These are phyloP conservation scores for Syzygium jambos DNA, from an alignment of 345 rosid species.

Conservation along the genomic window DNA sequence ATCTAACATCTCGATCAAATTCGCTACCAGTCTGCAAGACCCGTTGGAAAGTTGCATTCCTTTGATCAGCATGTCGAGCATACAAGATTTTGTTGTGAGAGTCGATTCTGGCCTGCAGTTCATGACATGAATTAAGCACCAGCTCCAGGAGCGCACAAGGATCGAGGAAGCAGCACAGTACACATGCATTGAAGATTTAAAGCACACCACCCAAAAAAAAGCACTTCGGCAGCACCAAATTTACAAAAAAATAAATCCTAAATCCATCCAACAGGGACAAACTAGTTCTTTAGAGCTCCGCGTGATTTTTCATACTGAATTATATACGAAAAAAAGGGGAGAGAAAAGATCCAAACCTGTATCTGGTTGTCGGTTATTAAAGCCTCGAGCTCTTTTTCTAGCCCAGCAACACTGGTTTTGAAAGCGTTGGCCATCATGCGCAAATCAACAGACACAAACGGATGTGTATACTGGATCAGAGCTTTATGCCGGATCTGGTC, in stretches of 20 bases:
- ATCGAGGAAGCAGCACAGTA: not conserved
- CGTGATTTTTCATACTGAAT: not conserved
- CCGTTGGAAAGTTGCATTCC: conserved; percentile 89
- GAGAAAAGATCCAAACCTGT: conserved; percentile 39
- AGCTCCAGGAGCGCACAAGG: not conserved
- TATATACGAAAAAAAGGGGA: not conserved
- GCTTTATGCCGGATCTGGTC: conserved; percentile 95
- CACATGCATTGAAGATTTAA: not conserved
- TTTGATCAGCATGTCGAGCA: conserved; percentile 96
- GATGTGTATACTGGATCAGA: conserved; percentile 93
- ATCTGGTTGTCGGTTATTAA: conserved; percentile 93
- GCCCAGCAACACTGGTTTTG: conserved; percentile 73
- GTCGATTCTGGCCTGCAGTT: conserved; percentile 87
- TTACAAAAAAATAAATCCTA: not conserved
- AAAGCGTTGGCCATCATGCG: conserved; percentile 96
- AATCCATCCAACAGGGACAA: not conserved
- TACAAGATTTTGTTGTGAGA: conserved; percentile 95
- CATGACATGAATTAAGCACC: not conserved
- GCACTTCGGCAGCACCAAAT: not conserved
- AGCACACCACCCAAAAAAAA: not conserved
- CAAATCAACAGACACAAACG: conserved; percentile 95
- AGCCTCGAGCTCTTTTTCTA: conserved; percentile 84
- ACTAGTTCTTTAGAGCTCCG: not conserved
- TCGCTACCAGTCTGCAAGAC: conserved; percentile 91
- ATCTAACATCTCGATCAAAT: conserved; percentile 80